Evolutionary conservation across 164 flowering plant genomes (phyloP).

Genomic region (Tinospora cordifolia): DNA sequence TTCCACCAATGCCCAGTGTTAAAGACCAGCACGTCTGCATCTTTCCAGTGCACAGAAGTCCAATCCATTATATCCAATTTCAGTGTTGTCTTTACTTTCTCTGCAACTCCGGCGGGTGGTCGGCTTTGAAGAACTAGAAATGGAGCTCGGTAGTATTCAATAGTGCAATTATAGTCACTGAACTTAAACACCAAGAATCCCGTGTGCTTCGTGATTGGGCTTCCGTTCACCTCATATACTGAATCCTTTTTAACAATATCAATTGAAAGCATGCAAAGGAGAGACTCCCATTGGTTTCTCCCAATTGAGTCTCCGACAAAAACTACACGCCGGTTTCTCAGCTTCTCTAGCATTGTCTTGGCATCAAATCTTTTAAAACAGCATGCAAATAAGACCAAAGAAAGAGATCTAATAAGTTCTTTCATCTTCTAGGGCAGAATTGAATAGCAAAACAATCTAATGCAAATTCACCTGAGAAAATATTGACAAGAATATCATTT

Average conservation of each 20-base stretch:
- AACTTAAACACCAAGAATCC: constrained; percentile 59
- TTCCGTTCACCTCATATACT: constrained; percentile 70
- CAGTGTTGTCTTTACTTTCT: constrained; percentile 41
- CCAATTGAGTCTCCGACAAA: constrained; percentile 91
- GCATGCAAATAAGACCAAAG: background rate
- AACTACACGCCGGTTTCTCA: constrained; percentile 48
- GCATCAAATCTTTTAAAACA: constrained; percentile 55
- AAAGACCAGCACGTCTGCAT: constrained; percentile 60
- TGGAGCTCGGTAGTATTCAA: constrained; percentile 74
- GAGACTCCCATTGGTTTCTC: constrained; percentile 91
- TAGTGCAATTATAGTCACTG: constrained; percentile 55
- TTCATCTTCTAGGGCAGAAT: background rate
- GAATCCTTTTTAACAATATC: constrained; percentile 42
- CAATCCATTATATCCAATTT: constrained; percentile 59
- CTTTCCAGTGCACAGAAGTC: constrained; percentile 49
- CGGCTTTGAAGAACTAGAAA: constrained; percentile 57
- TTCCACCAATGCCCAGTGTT: constrained; percentile 92
- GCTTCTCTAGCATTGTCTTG: constrained; percentile 46
- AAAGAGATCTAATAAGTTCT: background rate
- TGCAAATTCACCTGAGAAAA: background rate
- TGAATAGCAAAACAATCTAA: background rate
- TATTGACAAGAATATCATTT: background rate
- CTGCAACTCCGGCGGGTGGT: constrained; percentile 42
- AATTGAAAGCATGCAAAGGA: constrained; percentile 70
- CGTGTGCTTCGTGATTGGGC: constrained; percentile 67